A percentile compares a stretch with the other conserved stretches of the same genome.
These are phyloP conservation scores for Sphaceloma murrayae DNA, from an alignment of 2,329 filamentous ascomycete species.

Conservation along the genomic window DNA sequence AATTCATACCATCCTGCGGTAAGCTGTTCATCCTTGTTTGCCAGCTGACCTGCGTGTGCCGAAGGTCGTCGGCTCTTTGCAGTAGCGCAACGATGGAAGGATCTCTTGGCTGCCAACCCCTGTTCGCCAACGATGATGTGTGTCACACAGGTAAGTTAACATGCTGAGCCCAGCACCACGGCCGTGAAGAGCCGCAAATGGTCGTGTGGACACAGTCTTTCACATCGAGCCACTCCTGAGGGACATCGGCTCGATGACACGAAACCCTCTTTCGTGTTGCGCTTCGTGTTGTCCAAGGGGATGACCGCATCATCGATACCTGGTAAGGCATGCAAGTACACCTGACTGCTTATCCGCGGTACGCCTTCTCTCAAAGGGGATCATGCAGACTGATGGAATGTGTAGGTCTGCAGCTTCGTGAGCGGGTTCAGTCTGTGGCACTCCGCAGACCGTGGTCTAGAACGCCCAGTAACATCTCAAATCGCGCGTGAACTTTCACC, in stretches of 20 bases:
- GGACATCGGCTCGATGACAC: no score
- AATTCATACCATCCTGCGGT: no score
- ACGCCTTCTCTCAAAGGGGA: no score
- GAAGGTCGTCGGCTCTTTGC: background rate
- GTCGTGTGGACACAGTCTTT: background rate
- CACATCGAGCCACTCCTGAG: no score
- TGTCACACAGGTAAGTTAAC: background rate
- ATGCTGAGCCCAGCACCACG: conserved; percentile 9
- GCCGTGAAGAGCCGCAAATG: conserved; percentile 9
- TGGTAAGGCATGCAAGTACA: no score
- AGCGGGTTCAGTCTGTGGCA: no score
- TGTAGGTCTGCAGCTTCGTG: no score
- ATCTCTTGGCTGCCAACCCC: conserved; percentile 6
- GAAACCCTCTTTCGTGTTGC: no score
- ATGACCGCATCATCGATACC: no score
- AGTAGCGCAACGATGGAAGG: no score
- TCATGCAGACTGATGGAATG: conserved; percentile 7
- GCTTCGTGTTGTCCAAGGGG: conserved; percentile 12
- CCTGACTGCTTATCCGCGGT: no score
- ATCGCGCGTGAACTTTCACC: background rate
- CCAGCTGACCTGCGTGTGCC: background rate
- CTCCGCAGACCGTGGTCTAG: background rate
- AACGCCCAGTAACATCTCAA: background rate
- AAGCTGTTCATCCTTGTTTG: background rate
- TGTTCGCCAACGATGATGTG: background rate